Percentiles rank a stretch among this genome's conserved stretches.
These are phyloP conservation scores for Sisymbrium altissimum DNA, from an alignment of 345 rosid species.

Conservation along the genomic window DNA sequence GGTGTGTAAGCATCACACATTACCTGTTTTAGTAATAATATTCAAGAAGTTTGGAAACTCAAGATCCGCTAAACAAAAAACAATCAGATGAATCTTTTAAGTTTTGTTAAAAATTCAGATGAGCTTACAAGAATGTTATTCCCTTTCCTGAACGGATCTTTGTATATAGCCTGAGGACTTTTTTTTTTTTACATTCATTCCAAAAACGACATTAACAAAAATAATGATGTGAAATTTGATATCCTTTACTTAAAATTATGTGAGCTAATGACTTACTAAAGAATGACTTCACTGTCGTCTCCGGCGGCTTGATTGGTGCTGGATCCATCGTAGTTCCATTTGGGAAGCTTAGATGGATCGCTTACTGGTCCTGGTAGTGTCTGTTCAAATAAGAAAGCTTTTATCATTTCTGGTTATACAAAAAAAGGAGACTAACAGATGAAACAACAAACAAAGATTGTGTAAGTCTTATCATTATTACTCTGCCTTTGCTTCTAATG, in stretches of 20 bases:
- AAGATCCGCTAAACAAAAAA: neutral
- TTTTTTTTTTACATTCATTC: neutral
- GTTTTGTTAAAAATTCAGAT: neutral
- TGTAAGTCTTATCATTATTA: slow-evolving; percentile 16
- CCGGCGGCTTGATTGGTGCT: slow-evolving; percentile 96
- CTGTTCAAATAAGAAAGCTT: slow-evolving; percentile 29
- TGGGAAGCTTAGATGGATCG: slow-evolving; percentile 90
- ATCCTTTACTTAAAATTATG: neutral
- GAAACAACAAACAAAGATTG: neutral
- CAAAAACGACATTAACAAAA: neutral
- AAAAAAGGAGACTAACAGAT: neutral
- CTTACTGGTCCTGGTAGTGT: slow-evolving; percentile 75
- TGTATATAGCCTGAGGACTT: slow-evolving; percentile 88
- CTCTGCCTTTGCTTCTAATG: slow-evolving; percentile 87
- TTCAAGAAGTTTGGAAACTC: neutral
- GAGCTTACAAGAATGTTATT: slow-evolving; percentile 79
- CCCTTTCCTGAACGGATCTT: slow-evolving; percentile 93
- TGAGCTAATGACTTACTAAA: slow-evolving; percentile 52
- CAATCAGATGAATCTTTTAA: neutral
- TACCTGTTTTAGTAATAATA: slow-evolving; percentile 46
- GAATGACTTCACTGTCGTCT: slow-evolving; percentile 96
- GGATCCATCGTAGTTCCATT: slow-evolving; percentile 97
- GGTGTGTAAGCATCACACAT: slow-evolving; percentile 90
- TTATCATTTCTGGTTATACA: neutral
- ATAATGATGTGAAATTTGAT: neutral